Percentiles rank a stretch among this genome's conserved stretches.
Evolutionary conservation across 768 basidiomycete genomes (phyloP).

Genomic region (Melanogaster broomeanus): DNA sequence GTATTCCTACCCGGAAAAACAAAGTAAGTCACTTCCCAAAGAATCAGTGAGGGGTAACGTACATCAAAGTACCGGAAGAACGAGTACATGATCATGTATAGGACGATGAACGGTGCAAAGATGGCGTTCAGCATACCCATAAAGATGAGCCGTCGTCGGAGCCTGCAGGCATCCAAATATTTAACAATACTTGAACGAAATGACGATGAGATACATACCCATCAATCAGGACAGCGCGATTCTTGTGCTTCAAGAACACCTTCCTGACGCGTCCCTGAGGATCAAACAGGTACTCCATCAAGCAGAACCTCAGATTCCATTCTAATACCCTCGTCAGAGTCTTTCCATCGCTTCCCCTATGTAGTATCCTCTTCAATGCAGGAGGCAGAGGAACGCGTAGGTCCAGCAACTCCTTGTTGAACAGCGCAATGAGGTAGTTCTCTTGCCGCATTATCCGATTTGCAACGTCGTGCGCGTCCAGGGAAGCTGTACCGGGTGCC

Average conservation of each 20-base stretch:
- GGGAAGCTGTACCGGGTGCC: slow-evolving; percentile 74
- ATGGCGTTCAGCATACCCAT: slow-evolving; percentile 96
- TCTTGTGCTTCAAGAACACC: slow-evolving; percentile 86
- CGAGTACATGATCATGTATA: slow-evolving; percentile 96
- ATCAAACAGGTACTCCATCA: slow-evolving; percentile 96
- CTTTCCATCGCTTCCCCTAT: slow-evolving; percentile 49
- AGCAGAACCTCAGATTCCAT: slow-evolving; percentile 95
- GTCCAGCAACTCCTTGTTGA: slow-evolving; percentile 95
- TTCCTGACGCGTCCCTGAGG: slow-evolving; percentile 86
- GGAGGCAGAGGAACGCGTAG: slow-evolving; percentile 79
- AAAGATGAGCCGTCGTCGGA: slow-evolving; percentile 87
- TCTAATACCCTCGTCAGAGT: slow-evolving; percentile 89
- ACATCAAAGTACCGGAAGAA: slow-evolving; percentile 99
- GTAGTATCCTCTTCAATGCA: slow-evolving; percentile 51
- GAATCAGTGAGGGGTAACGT: slow-evolving; percentile 20
- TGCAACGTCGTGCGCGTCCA: slow-evolving; percentile 97
- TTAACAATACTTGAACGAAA: neutral
- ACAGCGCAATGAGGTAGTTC: slow-evolving; percentile 96
- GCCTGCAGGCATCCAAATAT: slow-evolving; percentile 41
- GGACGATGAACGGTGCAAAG: slow-evolving; percentile 95
- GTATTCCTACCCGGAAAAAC: slow-evolving; percentile 70
- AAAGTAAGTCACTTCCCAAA: neutral
- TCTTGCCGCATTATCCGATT: slow-evolving; percentile 98
- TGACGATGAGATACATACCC: slow-evolving; percentile 53
- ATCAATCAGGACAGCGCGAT: slow-evolving; percentile 74